Base-by-base conservation (phyloP, 768 basidiomycete species). In the Boletus rex-veris region DNA sequence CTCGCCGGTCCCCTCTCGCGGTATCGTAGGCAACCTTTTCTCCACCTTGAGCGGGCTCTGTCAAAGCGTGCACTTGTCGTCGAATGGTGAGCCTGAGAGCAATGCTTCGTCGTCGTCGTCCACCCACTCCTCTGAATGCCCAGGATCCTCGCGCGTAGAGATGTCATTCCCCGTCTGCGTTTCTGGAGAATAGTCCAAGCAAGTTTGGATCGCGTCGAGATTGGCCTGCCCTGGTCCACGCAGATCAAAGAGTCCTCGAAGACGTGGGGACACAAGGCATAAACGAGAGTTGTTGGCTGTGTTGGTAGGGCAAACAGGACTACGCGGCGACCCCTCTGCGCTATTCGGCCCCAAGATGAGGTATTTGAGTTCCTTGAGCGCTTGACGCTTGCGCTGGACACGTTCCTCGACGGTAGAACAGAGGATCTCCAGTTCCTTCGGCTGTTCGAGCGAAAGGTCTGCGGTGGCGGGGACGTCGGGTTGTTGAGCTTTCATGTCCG, bases 221-320 rank as follows among this genome's bases (percentile, higher is more conserved):
- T 69, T 71, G 21, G 40, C 48, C 21, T 56, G 57, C 3, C 69
- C 63, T 2, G 67, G 67, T 19, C 64, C 67, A 15, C 31, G 64
- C 9, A 67, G 28, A 38, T 69, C 69, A 39, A 69, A 71, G 49
- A 69, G 62, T 10, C 69, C 69, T 14, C 58, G 67, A 39, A 69
- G 64, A 38, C 69, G 69, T 28, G 69, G 28, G 28, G 28, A 24
- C 24, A 4, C 21, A 24, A 24, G 21, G 21, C 21, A 24, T 24
- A 24, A 24, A 24, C 21, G 21, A 24, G 21, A 24, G 21, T 24
- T 24, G 21, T 24, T 24, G 21, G 21, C 4, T 24, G 21, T 21
- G 21, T 24, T 24, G 21, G 21, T 24, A 4, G 21, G 21, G 21
- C 21, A 24, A 24, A 24, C 21, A 24, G 21, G 21, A 24, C 21